A percentile compares a stretch with the other conserved stretches of the same genome.
phyloP scores from a whole-genome alignment of 148 eudicot genomes.

The Chenopodium formosanum region DNA sequence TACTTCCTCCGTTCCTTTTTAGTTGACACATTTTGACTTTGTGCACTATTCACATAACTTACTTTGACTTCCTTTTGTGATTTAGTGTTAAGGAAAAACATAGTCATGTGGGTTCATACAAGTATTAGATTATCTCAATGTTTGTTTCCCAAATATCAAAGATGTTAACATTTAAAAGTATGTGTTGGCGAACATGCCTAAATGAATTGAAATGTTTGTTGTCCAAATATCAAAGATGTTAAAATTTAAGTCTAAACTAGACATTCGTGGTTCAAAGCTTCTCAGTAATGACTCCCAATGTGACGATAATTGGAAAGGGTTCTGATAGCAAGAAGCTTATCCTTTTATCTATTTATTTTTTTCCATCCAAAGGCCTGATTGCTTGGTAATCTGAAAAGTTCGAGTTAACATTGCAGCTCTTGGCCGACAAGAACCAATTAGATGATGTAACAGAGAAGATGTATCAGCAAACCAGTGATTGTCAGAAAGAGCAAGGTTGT shows the following conservation, averaged over 20 bases:
- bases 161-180: no score
- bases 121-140: no score
- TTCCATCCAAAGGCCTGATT: not conserved
- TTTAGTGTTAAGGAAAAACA: no score
- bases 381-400: not conserved
- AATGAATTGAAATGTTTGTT: no score
- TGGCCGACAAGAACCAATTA: slow-evolving; percentile 41
- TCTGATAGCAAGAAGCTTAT: not conserved
- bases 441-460: slow-evolving; percentile 41
- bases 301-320: not conserved
- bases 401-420: slow-evolving; percentile 36
- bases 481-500: slow-evolving; percentile 25
- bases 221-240: no score
- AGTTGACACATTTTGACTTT: no score
- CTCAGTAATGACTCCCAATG: not conserved
- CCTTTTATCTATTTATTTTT: not conserved
- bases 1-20: not conserved
- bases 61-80: no score
- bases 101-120: no score
- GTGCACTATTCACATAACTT: no score
- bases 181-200: no score
- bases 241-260: not conserved
- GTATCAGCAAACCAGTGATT: slow-evolving; percentile 20
- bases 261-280: not conserved
- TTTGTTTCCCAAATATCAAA: no score